These are phyloP conservation scores for Scleroderma bovista DNA, from an alignment of 768 basidiomycete genomes.

Conservation along the genomic window DNA sequence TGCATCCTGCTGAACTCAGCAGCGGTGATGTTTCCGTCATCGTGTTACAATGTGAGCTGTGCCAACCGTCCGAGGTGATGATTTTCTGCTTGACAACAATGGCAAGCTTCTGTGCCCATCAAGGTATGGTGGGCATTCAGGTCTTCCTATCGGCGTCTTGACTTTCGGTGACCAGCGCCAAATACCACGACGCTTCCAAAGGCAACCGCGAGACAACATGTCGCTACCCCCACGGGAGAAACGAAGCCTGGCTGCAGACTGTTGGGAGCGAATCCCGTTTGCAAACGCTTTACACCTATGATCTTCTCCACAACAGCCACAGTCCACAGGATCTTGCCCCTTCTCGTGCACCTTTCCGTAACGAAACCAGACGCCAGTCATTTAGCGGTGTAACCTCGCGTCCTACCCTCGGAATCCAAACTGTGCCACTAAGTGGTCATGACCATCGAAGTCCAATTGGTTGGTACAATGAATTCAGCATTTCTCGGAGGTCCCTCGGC, in stretches of 20 bases:
- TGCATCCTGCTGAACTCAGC: too few relatives aligned
- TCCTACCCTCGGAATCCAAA: constrained; percentile 49
- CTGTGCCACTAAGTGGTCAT: constrained; percentile 37
- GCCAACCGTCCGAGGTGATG: too few relatives aligned
- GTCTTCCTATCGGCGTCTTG: too few relatives aligned
- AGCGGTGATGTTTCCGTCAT: too few relatives aligned
- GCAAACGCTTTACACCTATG: constrained; percentile 60
- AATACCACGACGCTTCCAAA: constrained; percentile 26
- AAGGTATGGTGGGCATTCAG: too few relatives aligned
- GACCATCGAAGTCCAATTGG: constrained; percentile 31
- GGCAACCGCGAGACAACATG: constrained; percentile 10
- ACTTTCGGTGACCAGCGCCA: too few relatives aligned
- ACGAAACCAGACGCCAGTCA: constrained; percentile 70
- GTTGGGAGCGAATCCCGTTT: constrained; percentile 41
- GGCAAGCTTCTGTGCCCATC: too few relatives aligned
- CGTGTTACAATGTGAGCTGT: too few relatives aligned
- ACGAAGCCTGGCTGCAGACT: constrained; percentile 37
- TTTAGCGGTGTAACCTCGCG: constrained; percentile 62
- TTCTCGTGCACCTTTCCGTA: constrained; percentile 61
- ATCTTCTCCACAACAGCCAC: constrained; percentile 45
- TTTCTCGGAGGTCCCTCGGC: constrained; percentile 54
- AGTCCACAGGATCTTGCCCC: constrained; percentile 47
- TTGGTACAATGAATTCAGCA: constrained; percentile 72
- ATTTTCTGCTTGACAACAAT: too few relatives aligned
- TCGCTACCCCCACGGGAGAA: constrained; percentile 64